Base-by-base conservation (phyloP, 2,329 filamentous ascomycete species). In the Lachnellula cervina region DNA sequence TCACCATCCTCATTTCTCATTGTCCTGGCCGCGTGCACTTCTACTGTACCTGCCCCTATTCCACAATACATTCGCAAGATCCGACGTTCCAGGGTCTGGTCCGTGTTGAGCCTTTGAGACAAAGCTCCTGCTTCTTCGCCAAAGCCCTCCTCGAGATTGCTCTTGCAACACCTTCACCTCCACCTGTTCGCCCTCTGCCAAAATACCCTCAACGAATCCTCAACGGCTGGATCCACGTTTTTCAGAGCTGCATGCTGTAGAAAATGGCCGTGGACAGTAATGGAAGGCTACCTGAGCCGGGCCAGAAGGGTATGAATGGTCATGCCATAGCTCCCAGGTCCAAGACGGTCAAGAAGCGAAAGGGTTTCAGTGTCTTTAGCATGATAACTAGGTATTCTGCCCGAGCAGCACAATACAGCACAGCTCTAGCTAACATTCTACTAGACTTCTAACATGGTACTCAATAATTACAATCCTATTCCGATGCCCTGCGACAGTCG, bases 401-500 rank as follows among this genome's bases (percentile, higher is more conserved):
- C 28, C 2, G n/a, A 19, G 8, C 21, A 47, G 44, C 23, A 32
- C 35, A 25, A 4, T 11, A 4, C 9, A 32, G 28, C 28, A 4
- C 28, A 32, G 28, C 28, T 13, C 28, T 11, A 32, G 28, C 56
- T 57, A 53, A 64, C 45, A 51, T 53, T 46, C 47, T 38, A 51
- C 37, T 60, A 93, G 93, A 67, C 72, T 97, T 45, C 72, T 86
- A 56, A 87, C 90, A 19, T 99, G 93, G 93, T 96, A 94, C 70
- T 80, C 86, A 37, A 84, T 97, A 61, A 72, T 91, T 59, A 94
- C 88, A 23, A 76, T 94, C 54, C 73, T 93, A 57, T 88, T 99
- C 70, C 83, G 87, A 59, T 99, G 93, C 71, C 93, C 93, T 13
- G 77, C 84, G 3, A 83, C 82, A 8, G 73, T 86, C 58, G 80